Conservation (phyloP, 2,329 filamentous ascomycete species). For the Aplosporella prunicola region DNA sequence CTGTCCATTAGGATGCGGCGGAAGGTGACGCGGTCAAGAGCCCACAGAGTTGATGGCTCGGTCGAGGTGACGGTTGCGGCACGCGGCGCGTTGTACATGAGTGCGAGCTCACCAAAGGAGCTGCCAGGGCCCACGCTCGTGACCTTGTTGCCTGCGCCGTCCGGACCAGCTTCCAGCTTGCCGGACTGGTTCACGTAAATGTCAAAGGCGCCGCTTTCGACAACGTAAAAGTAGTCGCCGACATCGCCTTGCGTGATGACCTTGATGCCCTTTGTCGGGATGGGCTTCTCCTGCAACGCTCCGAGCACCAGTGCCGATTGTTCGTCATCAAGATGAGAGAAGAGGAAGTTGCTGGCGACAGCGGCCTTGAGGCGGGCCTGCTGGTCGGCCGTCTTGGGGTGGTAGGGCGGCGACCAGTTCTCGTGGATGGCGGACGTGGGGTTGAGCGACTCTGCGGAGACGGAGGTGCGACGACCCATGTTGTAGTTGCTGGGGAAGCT, state of each 20-base stretch:
- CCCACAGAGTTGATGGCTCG: slow-evolving; percentile 80
- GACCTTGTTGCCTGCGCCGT: slow-evolving; percentile 77
- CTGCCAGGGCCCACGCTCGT: slow-evolving; percentile 75
- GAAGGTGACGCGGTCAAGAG: slow-evolving; percentile 90
- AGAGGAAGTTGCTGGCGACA: slow-evolving; percentile 85
- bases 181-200: slow-evolving; percentile 79
- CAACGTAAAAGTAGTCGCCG: slow-evolving; percentile 95
- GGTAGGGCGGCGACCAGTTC: slow-evolving; percentile 81
- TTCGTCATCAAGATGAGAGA: slow-evolving; percentile 89
- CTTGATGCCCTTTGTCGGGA: slow-evolving; percentile 81
- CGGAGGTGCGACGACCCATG: slow-evolving; percentile 83
- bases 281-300: slow-evolving; percentile 87
- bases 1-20: slow-evolving; percentile 97
- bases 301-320: slow-evolving; percentile 80
- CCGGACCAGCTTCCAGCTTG: slow-evolving; percentile 64
- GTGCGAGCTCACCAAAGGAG: slow-evolving; percentile 89
- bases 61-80: slow-evolving; percentile 87
- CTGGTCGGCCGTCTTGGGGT: slow-evolving; percentile 77
- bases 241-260: slow-evolving; percentile 94
- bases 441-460: slow-evolving; percentile 93
- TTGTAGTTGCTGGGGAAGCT: slow-evolving; percentile 89
- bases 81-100: slow-evolving; percentile 98
- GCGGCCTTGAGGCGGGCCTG: slow-evolving; percentile 67
- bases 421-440: slow-evolving; percentile 74
- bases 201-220: slow-evolving; percentile 83